Percentiles rank a stretch among this genome's conserved stretches.
phyloP scores from a whole-genome alignment of 176 grass and related monocot species.

The Pontederia paniculata region DNA sequence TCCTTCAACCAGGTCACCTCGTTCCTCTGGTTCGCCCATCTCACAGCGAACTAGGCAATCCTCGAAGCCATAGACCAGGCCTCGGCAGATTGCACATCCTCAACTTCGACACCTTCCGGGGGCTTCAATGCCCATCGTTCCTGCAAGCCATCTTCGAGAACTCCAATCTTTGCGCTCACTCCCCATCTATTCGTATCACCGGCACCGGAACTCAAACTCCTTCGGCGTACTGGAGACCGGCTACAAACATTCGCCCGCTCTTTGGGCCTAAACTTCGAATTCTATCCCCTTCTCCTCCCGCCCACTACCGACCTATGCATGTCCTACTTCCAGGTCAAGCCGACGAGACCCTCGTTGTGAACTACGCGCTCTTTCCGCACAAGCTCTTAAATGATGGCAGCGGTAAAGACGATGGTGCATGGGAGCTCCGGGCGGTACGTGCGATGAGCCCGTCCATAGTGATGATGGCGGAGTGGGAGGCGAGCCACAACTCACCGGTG shows the following conservation, averaged over 20 bases:
- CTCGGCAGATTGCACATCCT: slow-evolving; percentile 50
- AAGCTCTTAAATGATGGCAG: slow-evolving; percentile 33
- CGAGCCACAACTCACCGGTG: slow-evolving; percentile 10
- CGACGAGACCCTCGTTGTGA: slow-evolving; percentile 63
- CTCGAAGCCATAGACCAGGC: no score
- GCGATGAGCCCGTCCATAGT: slow-evolving; percentile 60
- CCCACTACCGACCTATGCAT: slow-evolving; percentile 35
- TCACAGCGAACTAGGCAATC: no score
- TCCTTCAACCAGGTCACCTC: no score
- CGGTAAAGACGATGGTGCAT: slow-evolving; percentile 23
- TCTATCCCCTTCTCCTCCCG: slow-evolving; percentile 65
- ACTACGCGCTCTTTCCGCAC: slow-evolving; percentile 74
- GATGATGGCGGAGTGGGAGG: slow-evolving; percentile 69
- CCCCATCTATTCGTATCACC: no score
- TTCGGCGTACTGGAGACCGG: slow-evolving; percentile 56
- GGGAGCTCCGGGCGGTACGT: slow-evolving; percentile 25
- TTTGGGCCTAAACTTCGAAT: slow-evolving; percentile 62
- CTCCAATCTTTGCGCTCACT: no score
- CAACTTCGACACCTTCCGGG: no score
- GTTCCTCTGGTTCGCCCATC: no score
- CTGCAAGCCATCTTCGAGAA: no score
- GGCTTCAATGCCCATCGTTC: no score
- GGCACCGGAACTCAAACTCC: no score
- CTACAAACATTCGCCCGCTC: slow-evolving; percentile 76
- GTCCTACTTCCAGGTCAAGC: slow-evolving; percentile 24